A percentile compares a stretch with the other conserved stretches of the same genome.
These are phyloP conservation scores for Nematocida sp. DNA, from an alignment of 371 early-diverging fungal genomes.

Conservation along the genomic window DNA sequence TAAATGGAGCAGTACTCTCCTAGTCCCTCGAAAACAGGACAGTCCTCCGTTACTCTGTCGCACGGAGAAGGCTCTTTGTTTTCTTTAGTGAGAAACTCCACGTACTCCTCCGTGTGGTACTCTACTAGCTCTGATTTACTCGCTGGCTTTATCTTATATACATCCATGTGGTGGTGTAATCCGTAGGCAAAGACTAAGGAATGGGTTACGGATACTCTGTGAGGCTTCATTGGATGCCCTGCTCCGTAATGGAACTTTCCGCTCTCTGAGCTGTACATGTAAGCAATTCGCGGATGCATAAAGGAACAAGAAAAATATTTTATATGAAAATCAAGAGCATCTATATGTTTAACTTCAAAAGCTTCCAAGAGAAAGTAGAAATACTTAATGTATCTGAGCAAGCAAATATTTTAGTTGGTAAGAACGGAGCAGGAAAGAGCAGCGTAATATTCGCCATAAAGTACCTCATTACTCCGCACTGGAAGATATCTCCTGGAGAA, in stretches of 20 bases:
- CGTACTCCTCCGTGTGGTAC: conserved; percentile 54
- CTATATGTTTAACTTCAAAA: conserved; percentile 62
- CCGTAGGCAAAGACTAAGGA: conserved; percentile 66
- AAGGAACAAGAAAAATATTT: not conserved
- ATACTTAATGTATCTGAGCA: conserved; percentile 40
- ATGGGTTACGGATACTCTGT: conserved; percentile 66
- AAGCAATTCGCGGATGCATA: conserved; percentile 56
- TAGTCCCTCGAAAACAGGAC: conserved; percentile 71
- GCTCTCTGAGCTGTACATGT: conserved; percentile 65
- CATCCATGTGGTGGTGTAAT: conserved; percentile 65
- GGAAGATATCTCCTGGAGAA: conserved; percentile 80
- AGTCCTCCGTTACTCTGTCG: conserved; percentile 69
- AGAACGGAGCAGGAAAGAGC: conserved; percentile 96
- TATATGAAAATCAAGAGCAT: conserved; percentile 60
- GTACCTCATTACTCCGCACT: conserved; percentile 80
- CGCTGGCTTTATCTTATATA: conserved; percentile 68
- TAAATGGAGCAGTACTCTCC: conserved; percentile 67
- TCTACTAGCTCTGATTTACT: conserved; percentile 41
- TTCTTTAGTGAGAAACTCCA: conserved; percentile 14
- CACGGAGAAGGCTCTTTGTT: conserved; percentile 10
- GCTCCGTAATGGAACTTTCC: conserved; percentile 66
- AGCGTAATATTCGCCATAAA: conserved; percentile 94
- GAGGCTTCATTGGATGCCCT: conserved; percentile 68
- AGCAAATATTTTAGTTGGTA: conserved; percentile 69
- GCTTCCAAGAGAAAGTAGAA: conserved; percentile 49